These are phyloP conservation scores for Trichoderma gracile DNA, from an alignment of 2,329 filamentous ascomycete species.

Conservation along the genomic window DNA sequence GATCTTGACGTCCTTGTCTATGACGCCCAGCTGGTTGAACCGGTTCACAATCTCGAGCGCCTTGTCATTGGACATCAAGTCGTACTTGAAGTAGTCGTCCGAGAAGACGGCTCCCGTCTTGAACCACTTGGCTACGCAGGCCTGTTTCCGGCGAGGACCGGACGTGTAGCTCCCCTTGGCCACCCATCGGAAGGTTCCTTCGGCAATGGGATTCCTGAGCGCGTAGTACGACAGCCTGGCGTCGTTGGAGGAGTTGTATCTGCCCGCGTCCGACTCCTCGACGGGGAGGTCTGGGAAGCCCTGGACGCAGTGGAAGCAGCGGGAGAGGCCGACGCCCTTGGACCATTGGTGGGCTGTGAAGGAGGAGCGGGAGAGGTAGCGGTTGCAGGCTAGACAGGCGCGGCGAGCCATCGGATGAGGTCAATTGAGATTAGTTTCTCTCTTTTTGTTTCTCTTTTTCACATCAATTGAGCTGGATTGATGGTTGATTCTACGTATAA, in stretches of 20 bases:
- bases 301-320: constrained; percentile 27
- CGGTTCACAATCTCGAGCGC: constrained; percentile 40
- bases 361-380: background rate
- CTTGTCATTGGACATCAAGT: constrained; percentile 42
- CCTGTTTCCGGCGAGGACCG: constrained; percentile 37
- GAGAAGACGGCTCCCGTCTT: constrained; percentile 41
- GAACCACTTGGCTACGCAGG: constrained; percentile 44
- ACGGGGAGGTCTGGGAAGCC: constrained; percentile 7
- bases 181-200: constrained; percentile 28
- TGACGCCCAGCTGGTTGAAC: constrained; percentile 39
- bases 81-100: constrained; percentile 39
- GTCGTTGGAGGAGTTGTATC: constrained; percentile 25
- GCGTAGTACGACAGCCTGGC: background rate
- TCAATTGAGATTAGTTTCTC: background rate
- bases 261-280: constrained; percentile 20
- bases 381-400: background rate
- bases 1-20: constrained; percentile 39
- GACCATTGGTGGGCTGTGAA: background rate
- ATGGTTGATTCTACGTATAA: background rate
- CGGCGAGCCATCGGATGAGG: background rate
- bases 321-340: constrained; percentile 22
- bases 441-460: no score
- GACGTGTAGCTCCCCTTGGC: constrained; percentile 34
- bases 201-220: constrained; percentile 23
- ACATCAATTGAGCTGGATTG: background rate